Evolutionary conservation across 2,329 filamentous ascomycete genomes (phyloP), one percentile per base, ranked within the genome.

Genomic region (Nemania serpens): DNA sequence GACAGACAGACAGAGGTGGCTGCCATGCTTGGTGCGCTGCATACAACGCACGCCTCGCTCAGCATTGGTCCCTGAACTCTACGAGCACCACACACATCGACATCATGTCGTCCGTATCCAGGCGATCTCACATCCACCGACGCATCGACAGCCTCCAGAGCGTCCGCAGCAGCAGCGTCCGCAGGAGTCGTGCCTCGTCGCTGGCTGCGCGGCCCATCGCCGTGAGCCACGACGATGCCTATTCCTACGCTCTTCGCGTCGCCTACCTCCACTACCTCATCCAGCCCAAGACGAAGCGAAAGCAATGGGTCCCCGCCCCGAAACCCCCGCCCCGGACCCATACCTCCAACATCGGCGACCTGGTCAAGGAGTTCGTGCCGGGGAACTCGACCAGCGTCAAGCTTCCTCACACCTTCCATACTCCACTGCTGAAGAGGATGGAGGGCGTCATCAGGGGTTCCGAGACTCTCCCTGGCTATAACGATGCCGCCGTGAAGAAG

Each of bases 211-310:
- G 80, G 63, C 74, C 78, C 50, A 73, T 79, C 53, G 75, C 79
- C 55, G 80, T 88, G 66, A 83, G 81, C 69, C 82, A 86, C 74
- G 90, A 96, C 70, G 92, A 97, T 77, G 93, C 92, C 73, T 97
- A 96, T 78, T 90, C 88, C 65, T 97, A 92, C 78, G 93, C 93
- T 70, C 86, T 99, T 56, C 90, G 95, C 64, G 88, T 91, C 68
- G 94, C 94, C 68, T 97, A 92, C 77, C 89, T 99, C 60, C 85
- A 94, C 76, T 96, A 99, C 76, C 88, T 98, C 46, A 84, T 99
- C 54, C 93, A 97, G 75, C 94, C 95, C 65, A 91, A 93, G 72
- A 85, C 91, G 71, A 95, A 94, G 77, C 87, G 92, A 73, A 91
- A 94, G 72, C 92, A 97, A 79, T 96, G 93, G 83, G 87, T 95